phyloP scores from a whole-genome alignment of 2,329 filamentous ascomycete genomes.

The Cladophialophora psammophila region DNA sequence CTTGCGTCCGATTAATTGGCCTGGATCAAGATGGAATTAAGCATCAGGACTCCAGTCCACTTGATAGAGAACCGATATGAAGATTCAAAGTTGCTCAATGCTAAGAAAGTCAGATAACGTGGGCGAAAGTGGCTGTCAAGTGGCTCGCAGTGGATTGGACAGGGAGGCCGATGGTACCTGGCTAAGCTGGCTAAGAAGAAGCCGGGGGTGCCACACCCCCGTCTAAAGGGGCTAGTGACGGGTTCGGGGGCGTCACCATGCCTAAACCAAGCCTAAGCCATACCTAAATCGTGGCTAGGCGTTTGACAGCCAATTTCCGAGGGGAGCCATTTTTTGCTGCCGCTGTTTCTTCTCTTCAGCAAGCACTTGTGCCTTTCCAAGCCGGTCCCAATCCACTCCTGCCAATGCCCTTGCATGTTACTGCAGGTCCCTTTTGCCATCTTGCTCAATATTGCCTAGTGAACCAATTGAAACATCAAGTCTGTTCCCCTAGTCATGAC shows the following conservation, averaged over 20 bases:
- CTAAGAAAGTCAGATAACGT: constrained; percentile 6
- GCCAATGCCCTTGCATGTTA: not conserved
- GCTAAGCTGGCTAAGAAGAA: constrained; percentile 19
- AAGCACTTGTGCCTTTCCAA: not conserved
- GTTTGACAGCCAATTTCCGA: constrained; percentile 29
- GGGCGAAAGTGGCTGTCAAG: constrained; percentile 4
- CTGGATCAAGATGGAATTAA: constrained; percentile 24
- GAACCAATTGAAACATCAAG: constrained; percentile 19
- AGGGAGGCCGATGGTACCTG: constrained; percentile 18
- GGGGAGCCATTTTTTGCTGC: constrained; percentile 6
- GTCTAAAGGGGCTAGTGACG: not conserved
- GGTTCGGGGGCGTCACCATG: not conserved
- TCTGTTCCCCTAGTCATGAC: not conserved
- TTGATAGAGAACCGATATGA: constrained; percentile 4
- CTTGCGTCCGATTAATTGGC: not conserved
- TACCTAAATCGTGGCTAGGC: constrained; percentile 14
- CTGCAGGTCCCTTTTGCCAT: constrained; percentile 3
- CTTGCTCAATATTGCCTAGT: constrained; percentile 7
- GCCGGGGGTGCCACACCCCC: constrained; percentile 1
- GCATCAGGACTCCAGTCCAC: constrained; percentile 11
- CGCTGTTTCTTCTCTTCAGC: constrained; percentile 1
- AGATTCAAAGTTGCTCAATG: constrained; percentile 5
- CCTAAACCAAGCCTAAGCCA: constrained; percentile 2
- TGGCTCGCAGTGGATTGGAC: constrained; percentile 5
- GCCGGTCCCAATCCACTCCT: not conserved